phyloP scores from a whole-genome alignment of 1,284 basidiomycete genomes.

The Malassezia vespertilionis region DNA sequence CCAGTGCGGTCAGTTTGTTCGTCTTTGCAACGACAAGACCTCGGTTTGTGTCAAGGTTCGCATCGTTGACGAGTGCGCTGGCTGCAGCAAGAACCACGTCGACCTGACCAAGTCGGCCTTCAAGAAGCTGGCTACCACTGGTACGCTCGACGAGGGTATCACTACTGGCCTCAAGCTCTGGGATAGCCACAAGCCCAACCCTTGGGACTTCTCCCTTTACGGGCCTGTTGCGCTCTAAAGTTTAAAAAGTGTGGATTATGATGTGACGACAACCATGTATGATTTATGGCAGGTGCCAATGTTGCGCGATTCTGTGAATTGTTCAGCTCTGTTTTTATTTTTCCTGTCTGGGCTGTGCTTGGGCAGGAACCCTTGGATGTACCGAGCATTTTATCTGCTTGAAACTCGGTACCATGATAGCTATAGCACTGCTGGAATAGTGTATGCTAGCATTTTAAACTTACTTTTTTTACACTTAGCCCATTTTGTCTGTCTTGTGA shows the following conservation, averaged over 20 bases:
- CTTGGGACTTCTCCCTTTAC: constrained; percentile 34
- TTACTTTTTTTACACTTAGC: too few relatives aligned
- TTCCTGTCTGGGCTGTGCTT: too few relatives aligned
- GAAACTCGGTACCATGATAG: too few relatives aligned
- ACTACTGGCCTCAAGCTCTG: constrained; percentile 35
- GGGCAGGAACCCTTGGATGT: too few relatives aligned
- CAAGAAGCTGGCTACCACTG: constrained; percentile 29
- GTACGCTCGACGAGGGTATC: constrained; percentile 30
- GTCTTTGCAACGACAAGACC: constrained; percentile 32
- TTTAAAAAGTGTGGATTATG: constrained; percentile 15
- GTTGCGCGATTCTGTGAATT: constrained; percentile 1
- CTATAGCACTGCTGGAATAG: too few relatives aligned
- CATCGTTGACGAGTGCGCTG: constrained; percentile 42
- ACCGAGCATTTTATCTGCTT: too few relatives aligned
- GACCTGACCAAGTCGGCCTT: constrained; percentile 43
- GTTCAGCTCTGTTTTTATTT: not conserved
- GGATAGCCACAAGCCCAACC: constrained; percentile 20
- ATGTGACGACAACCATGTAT: not conserved
- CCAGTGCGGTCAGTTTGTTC: constrained; percentile 40
- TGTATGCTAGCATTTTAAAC: too few relatives aligned
- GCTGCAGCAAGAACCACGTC: constrained; percentile 30
- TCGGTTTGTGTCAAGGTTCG: constrained; percentile 20
- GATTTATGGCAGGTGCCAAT: not conserved
- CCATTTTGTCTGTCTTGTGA: too few relatives aligned
- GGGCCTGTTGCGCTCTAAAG: constrained; percentile 30